Conservation (phyloP, 805 yeast species). For the Dipodascus geniculatus region DNA sequence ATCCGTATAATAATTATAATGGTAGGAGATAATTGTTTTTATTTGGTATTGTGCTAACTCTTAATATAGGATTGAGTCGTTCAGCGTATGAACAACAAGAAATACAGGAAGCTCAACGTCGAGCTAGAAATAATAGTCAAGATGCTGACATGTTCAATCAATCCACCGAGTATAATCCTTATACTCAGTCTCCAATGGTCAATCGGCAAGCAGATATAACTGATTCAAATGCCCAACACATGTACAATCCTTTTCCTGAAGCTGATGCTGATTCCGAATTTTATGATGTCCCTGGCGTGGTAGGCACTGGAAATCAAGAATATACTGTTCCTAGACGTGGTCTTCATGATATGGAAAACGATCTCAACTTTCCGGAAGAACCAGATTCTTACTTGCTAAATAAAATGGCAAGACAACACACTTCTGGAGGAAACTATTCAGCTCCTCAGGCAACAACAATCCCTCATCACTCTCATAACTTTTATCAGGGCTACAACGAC, state of each 20-base stretch:
- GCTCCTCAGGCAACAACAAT: not conserved
- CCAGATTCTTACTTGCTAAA: not conserved
- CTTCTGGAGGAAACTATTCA: not conserved
- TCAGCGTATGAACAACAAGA: not conserved
- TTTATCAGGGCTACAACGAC: not conserved
- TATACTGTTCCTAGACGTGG: not conserved
- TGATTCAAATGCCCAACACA: not conserved
- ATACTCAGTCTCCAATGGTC: not conserved
- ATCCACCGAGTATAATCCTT: not conserved
- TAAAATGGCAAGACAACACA: not conserved
- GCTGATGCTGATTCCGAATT: not conserved
- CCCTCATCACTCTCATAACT: not conserved
- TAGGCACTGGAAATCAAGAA: not conserved
- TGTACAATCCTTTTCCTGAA: not conserved
- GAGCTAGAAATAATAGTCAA: not conserved
- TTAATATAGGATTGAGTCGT: not conserved
- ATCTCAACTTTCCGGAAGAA: not conserved
- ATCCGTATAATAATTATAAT: not conserved
- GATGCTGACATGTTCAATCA: not conserved
- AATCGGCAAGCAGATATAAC: not conserved
- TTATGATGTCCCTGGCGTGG: not conserved
- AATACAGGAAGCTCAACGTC: not conserved
- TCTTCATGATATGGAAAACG: not conserved
- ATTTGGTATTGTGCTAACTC: no score
- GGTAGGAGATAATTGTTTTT: no score